These are phyloP conservation scores for Quercus mongolica DNA, from an alignment of 306 rosid genomes.

Conservation along the genomic window DNA sequence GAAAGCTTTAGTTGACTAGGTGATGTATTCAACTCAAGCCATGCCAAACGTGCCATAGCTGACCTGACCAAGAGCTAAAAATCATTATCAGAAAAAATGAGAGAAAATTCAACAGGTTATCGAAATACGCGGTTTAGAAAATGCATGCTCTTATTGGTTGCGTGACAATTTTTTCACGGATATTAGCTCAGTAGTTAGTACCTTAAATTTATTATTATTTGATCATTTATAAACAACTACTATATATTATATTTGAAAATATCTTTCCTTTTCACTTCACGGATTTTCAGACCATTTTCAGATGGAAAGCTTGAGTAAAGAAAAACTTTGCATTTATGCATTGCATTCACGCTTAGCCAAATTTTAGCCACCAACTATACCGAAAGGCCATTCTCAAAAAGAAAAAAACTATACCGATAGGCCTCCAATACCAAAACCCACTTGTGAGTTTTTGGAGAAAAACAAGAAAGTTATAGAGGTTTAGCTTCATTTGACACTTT, in stretches of 20 bases:
- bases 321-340: slow-evolving; percentile 16
- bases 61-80: too few relatives aligned
- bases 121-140: too few relatives aligned
- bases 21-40: too few relatives aligned
- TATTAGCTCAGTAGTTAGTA: too few relatives aligned
- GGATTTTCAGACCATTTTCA: slow-evolving; percentile 41
- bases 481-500: neutral
- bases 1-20: too few relatives aligned
- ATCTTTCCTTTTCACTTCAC: slow-evolving; percentile 46
- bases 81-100: too few relatives aligned
- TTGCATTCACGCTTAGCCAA: slow-evolving; percentile 23
- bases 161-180: too few relatives aligned
- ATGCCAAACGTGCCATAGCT: too few relatives aligned
- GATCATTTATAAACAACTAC: too few relatives aligned
- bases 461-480: neutral
- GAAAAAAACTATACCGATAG: neutral
- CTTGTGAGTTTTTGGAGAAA: slow-evolving; percentile 6
- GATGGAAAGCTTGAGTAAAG: slow-evolving; percentile 21
- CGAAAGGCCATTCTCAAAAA: neutral
- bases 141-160: too few relatives aligned
- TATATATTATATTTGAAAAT: neutral
- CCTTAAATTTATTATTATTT: too few relatives aligned
- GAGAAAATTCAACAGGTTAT: too few relatives aligned
- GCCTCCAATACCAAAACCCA: neutral
- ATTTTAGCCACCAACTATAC: slow-evolving; percentile 3